Base-by-base conservation (phyloP, 1,284 basidiomycete genomes). In the Malassezia caprae region DNA sequence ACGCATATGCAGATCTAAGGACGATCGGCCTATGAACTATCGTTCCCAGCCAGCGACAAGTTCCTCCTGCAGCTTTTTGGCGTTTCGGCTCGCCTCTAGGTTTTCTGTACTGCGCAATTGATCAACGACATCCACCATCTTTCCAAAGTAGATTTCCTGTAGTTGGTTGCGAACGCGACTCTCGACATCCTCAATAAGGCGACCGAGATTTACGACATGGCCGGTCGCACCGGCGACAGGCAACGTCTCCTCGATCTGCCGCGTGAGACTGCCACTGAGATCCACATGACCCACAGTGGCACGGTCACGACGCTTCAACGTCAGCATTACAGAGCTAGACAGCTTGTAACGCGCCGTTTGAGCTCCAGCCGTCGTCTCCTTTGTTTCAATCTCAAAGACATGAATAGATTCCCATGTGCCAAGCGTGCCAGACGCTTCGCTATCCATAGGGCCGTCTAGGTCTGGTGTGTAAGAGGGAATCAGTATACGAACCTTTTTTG, bases 321-420 rank as follows among this genome's bases (percentile, higher is more conserved):
- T 86, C n/a, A 99, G 83, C 88, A 98, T 96, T 60, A 98, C 83
- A 2, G 94, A 98, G 35, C 88, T 90, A 0, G 93, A 98, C 56
- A 99, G 80, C 78, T 96, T 96, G 79, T 98, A 98, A 71, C 88
- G 88, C 3, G 93, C 89, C 65, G 86, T 89, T 21, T 34, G 48
- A n/a, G 39, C 51, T 23, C 53, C 59, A 1, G 59, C 46, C 17
- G 52, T 52, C 11, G 51, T 42, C 11, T 51, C 52, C 40, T 52
- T 56, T 12, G 35, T 31, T 28, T 15, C 56, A 48, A 42, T 52
- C 76, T 98, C 94, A 68, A 99, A 96, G 41, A 98, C 93, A 75
- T 99, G 94, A 58, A 99, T 88, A 4, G 90, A 94, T 76, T 98
- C 91, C 94, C 94, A 99, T 39, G 87, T 84, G 34, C 89, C 88